Conservation (phyloP, 371 early-diverging fungal genomes). For the Mortierella sp. region DNA sequence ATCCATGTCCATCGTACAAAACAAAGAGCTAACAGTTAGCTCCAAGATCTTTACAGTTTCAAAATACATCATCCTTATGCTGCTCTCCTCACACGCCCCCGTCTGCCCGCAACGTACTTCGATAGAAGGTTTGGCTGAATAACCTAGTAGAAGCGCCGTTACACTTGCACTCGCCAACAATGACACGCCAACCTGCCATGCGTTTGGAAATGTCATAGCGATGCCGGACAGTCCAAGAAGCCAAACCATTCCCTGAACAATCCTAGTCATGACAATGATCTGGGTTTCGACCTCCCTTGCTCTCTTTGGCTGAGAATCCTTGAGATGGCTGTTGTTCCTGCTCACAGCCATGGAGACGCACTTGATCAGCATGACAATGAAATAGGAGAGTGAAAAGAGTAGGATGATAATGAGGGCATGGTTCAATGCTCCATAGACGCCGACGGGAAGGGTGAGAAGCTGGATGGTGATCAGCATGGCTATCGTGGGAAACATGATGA, state of each 20-base stretch:
- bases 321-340: constrained; percentile 27
- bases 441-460: constrained; percentile 36
- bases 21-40: too few relatives aligned
- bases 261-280: constrained; percentile 55
- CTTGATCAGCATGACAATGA: constrained; percentile 53
- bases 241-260: constrained; percentile 50
- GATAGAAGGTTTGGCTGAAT: constrained; percentile 54
- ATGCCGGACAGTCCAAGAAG: constrained; percentile 45
- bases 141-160: constrained; percentile 49
- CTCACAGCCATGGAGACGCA: constrained; percentile 42
- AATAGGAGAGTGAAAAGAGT: constrained; percentile 37
- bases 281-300: constrained; percentile 52
- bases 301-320: constrained; percentile 29
- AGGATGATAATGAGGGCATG: constrained; percentile 52
- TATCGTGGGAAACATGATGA: constrained; percentile 54
- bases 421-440: constrained; percentile 33
- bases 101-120: constrained; percentile 28
- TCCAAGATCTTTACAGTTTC: neutral
- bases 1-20: neutral
- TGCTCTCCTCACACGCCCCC: neutral
- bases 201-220: constrained; percentile 56
- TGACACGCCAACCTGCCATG: constrained; percentile 55
- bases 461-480: constrained; percentile 48
- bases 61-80: neutral
- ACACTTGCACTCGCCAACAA: constrained; percentile 57